These are phyloP conservation scores for Geosmithia flava DNA, from an alignment of 2,329 filamentous ascomycete genomes.

Conservation along the genomic window DNA sequence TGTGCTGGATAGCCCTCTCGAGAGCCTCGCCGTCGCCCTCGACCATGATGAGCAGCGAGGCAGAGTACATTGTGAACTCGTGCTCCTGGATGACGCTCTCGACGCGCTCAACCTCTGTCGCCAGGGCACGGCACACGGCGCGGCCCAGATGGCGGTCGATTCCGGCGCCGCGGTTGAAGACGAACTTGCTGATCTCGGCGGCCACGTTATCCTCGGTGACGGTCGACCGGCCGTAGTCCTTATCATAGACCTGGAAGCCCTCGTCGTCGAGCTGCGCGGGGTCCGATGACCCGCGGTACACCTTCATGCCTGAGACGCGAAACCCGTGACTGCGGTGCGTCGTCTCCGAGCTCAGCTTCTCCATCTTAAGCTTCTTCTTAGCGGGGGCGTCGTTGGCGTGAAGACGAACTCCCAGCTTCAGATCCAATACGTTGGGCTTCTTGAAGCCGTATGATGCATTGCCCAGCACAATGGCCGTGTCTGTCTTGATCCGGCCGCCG, in stretches of 20 bases:
- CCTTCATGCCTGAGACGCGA: conserved; percentile 53
- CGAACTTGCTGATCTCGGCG: conserved; percentile 40
- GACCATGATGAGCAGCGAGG: conserved; percentile 50
- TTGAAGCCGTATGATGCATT: conserved; percentile 74
- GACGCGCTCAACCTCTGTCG: conserved; percentile 37
- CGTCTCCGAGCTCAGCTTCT: conserved; percentile 44
- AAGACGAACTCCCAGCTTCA: conserved; percentile 77
- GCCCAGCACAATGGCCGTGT: conserved; percentile 71
- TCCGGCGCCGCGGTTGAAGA: conserved; percentile 46
- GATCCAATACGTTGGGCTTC: conserved; percentile 79
- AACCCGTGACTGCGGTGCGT: conserved; percentile 50
- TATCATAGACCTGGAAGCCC: conserved; percentile 48
- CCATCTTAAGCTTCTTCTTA: conserved; percentile 47
- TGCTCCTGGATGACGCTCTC: conserved; percentile 39
- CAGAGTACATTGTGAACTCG: conserved; percentile 52
- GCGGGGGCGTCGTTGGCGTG: conserved; percentile 65
- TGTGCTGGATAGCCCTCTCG: conserved; percentile 38
- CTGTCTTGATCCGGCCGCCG: conserved; percentile 56
- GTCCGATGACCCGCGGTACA: conserved; percentile 44
- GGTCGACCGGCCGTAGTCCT: conserved; percentile 43
- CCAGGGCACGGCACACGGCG: conserved; percentile 40
- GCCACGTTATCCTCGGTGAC: conserved; percentile 42
- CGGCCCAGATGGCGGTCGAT: conserved; percentile 46
- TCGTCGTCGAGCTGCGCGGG: conserved; percentile 37
- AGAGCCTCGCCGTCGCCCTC: conserved; percentile 49